These are phyloP conservation scores for Aspergillus campestris DNA, from an alignment of 495 filamentous ascomycete species.

Conservation along the genomic window DNA sequence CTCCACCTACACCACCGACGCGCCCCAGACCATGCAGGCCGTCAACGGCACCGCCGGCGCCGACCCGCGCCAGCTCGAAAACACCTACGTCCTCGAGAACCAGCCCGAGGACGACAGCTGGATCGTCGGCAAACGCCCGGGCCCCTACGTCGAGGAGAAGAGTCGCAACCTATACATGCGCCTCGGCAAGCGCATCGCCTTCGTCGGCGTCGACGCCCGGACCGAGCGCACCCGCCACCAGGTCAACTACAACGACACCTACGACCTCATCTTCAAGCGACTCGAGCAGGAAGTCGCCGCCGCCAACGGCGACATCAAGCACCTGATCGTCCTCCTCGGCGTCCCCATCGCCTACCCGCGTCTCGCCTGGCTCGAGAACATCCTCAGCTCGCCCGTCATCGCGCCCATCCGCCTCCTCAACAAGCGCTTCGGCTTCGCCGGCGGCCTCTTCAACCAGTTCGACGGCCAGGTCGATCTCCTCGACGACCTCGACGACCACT, in stretches of 20 bases:
- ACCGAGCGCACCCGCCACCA: conserved; percentile 88
- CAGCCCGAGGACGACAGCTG: conserved; percentile 60
- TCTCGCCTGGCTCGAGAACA: conserved; percentile 87
- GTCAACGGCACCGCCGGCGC: conserved; percentile 41
- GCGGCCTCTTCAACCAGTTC: conserved; percentile 84
- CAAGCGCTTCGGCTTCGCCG: conserved; percentile 80
- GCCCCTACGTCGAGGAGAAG: conserved; percentile 70
- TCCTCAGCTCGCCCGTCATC: conserved; percentile 74
- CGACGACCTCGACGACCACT: conserved; percentile 93
- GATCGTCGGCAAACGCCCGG: conserved; percentile 67
- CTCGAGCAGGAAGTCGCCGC: conserved; percentile 56
- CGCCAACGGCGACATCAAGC: conserved; percentile 57
- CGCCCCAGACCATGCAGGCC: conserved; percentile 43
- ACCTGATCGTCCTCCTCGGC: conserved; percentile 78
- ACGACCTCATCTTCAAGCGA: conserved; percentile 69
- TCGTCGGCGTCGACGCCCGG: conserved; percentile 81
- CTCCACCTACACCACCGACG: conserved; percentile 73
- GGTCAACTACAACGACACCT: conserved; percentile 86
- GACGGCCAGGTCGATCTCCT: conserved; percentile 85
- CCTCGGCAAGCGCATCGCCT: conserved; percentile 77
- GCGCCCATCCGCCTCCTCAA: conserved; percentile 82
- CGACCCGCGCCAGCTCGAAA: conserved; percentile 58
- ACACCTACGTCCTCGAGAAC: conserved; percentile 58
- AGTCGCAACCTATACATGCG: conserved; percentile 74
- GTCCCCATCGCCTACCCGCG: conserved; percentile 94